A percentile compares a stretch with the other conserved stretches of the same genome.
These are phyloP conservation scores for Hanseniaspora hatyaiensis DNA, from an alignment of 805 yeast genomes.

Conservation along the genomic window DNA sequence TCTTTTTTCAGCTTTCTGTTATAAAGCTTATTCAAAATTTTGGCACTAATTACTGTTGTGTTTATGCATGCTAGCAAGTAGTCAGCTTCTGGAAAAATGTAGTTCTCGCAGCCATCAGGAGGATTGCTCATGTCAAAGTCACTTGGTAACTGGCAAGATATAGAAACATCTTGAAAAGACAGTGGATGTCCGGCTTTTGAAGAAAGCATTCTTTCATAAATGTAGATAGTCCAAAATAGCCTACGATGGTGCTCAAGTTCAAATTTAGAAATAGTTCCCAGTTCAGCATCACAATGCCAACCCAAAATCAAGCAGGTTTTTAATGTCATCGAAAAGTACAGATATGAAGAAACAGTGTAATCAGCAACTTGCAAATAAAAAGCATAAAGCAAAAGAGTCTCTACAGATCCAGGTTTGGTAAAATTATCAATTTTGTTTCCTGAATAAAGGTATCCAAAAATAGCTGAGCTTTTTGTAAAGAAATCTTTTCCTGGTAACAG, in stretches of 20 bases:
- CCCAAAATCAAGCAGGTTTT: constrained; percentile 64
- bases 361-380: constrained; percentile 75
- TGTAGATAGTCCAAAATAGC: constrained; percentile 77
- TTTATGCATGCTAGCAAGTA: constrained; percentile 65
- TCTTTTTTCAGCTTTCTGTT: constrained; percentile 69
- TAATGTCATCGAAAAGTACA: constrained; percentile 66
- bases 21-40: constrained; percentile 54
- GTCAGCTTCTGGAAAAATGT: constrained; percentile 69
- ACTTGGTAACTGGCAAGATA: constrained; percentile 63
- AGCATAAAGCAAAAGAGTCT: constrained; percentile 61
- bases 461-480: constrained; percentile 66
- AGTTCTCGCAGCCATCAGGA: constrained; percentile 48
- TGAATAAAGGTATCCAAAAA: constrained; percentile 64
- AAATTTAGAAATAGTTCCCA: constrained; percentile 48
- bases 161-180: constrained; percentile 69
- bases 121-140: constrained; percentile 58
- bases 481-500: constrained; percentile 64
- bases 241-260: constrained; percentile 77
- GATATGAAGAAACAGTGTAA: constrained; percentile 69
- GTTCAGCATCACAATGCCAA: constrained; percentile 72
- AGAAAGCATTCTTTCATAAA: constrained; percentile 71
- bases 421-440: constrained; percentile 70
- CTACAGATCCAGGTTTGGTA: constrained; percentile 70
- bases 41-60: constrained; percentile 68
- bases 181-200: constrained; percentile 74